Percentiles rank a stretch among this genome's conserved stretches.
These are phyloP conservation scores for Trypanosomatidae sp. DNA, from an alignment of 208 protist genomes.

Conservation along the genomic window DNA sequence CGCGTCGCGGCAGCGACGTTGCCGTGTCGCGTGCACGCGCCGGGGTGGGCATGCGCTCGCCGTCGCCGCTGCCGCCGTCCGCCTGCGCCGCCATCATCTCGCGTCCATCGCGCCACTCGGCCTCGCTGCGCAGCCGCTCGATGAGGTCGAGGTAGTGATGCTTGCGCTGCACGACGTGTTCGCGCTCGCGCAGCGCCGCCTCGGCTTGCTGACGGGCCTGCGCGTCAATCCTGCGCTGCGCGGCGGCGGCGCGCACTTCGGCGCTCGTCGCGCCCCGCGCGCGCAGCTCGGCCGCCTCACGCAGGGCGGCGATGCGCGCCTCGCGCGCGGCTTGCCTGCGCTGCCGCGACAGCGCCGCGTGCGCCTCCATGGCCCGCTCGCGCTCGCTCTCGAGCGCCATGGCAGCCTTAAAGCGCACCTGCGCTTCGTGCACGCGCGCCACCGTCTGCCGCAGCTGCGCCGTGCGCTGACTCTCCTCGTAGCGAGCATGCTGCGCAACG, in stretches of 20 bases:
- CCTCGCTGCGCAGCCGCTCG: constrained; percentile 37
- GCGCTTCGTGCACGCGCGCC: constrained; percentile 60
- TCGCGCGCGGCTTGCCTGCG: constrained; percentile 19
- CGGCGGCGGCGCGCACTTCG: constrained; percentile 19
- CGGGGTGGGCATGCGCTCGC: not conserved
- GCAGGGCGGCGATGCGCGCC: constrained; percentile 29
- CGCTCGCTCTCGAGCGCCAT: constrained; percentile 77
- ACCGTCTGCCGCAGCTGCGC: constrained; percentile 48
- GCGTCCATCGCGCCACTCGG: constrained; percentile 59
- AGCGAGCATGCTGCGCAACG: constrained; percentile 43
- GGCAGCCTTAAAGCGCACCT: constrained; percentile 75
- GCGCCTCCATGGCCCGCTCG: constrained; percentile 57
- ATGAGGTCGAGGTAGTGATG: constrained; percentile 44
- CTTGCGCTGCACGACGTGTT: constrained; percentile 35
- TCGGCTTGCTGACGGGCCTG: constrained; percentile 51
- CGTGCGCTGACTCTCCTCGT: constrained; percentile 59
- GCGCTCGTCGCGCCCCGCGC: constrained; percentile 22
- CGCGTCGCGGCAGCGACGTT: not conserved
- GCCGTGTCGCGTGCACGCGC: no score
- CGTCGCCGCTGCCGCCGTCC: constrained; percentile 1
- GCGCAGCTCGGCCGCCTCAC: constrained; percentile 47
- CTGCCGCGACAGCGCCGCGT: constrained; percentile 48
- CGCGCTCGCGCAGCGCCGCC: constrained; percentile 49
- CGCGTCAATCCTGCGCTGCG: constrained; percentile 35
- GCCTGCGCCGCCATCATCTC: constrained; percentile 21